Evolutionary conservation across 352 stramenopile species (phyloP).

Genomic region (Halophytophthora batemanensis): DNA sequence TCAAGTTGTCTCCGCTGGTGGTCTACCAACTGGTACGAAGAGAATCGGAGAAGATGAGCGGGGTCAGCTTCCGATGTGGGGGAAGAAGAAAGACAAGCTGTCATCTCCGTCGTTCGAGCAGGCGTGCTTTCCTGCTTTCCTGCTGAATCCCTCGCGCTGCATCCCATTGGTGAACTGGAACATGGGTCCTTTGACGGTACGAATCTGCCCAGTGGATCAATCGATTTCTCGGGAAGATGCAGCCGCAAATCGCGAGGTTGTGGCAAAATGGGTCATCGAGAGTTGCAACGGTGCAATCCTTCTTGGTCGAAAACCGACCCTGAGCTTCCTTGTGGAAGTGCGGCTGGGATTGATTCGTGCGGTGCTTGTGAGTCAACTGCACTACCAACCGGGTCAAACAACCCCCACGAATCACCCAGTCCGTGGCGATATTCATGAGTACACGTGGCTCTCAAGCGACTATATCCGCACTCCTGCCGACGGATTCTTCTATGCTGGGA

Average conservation of each 20-base stretch:
- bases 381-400: not conserved
- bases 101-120: conserved; percentile 22
- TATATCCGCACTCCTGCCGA: conserved; percentile 65
- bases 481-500: conserved; percentile 67
- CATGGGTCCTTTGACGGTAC: conserved; percentile 39
- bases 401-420: conserved; percentile 1
- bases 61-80: not conserved
- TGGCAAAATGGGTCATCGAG: conserved; percentile 44
- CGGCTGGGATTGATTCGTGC: conserved; percentile 51
- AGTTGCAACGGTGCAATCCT: conserved; percentile 47
- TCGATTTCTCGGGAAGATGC: conserved; percentile 5
- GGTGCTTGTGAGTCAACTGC: conserved; percentile 29
- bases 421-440: conserved; percentile 9
- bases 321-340: conserved; percentile 51
- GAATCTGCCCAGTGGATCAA: conserved; percentile 30
- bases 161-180: conserved; percentile 63
- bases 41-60: conserved; percentile 6
- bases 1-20: conserved; percentile 17
- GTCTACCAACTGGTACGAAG: conserved; percentile 20
- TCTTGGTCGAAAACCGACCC: conserved; percentile 22
- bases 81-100: conserved; percentile 3
- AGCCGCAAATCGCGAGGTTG: conserved; percentile 13
- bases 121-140: conserved; percentile 18
- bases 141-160: conserved; percentile 16
- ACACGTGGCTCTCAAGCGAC: conserved; percentile 55